These are phyloP conservation scores for Dendrobium huoshanense DNA, from an alignment of 106 monocot species.

Conservation along the genomic window DNA sequence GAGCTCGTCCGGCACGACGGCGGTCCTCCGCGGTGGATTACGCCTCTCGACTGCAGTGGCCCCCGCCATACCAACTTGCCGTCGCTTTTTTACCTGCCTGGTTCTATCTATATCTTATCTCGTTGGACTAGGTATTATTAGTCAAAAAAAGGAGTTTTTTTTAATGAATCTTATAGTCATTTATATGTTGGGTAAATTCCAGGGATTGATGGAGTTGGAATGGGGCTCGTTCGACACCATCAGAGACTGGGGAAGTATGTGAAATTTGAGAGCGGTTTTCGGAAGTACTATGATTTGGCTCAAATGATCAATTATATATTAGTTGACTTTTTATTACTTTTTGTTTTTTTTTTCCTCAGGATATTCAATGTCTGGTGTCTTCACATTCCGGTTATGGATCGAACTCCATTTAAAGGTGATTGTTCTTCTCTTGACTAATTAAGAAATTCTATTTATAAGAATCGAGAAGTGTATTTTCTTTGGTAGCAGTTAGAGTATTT, in stretches of 20 bases:
- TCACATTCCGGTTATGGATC: slow-evolving; percentile 76
- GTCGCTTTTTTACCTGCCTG: slow-evolving; percentile 55
- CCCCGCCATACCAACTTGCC: slow-evolving; percentile 11
- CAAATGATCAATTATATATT: neutral
- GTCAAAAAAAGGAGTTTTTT: too few species aligned
- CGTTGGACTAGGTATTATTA: neutral
- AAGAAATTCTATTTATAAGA: neutral
- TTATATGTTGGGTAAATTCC: neutral
- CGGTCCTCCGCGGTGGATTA: slow-evolving; percentile 49
- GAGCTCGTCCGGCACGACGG: slow-evolving; percentile 25
- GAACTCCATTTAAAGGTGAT: slow-evolving; percentile 77
- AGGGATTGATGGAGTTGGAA: slow-evolving; percentile 80
- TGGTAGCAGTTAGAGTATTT: too few species aligned
- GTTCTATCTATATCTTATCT: slow-evolving; percentile 10
- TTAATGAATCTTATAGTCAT: neutral
- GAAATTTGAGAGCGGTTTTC: neutral
- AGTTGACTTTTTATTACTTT: neutral
- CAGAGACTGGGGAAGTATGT: slow-evolving; percentile 63
- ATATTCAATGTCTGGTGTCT: slow-evolving; percentile 89
- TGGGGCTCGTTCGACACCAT: slow-evolving; percentile 71
- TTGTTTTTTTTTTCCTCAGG: slow-evolving; percentile 21
- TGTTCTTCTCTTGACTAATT: neutral
- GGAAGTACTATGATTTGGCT: neutral
- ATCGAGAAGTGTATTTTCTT: neutral
- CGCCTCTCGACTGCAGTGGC: slow-evolving; percentile 40